phyloP scores from a whole-genome alignment of 352 stramenopile genomes.

The Phytophthora boehmeriae region DNA sequence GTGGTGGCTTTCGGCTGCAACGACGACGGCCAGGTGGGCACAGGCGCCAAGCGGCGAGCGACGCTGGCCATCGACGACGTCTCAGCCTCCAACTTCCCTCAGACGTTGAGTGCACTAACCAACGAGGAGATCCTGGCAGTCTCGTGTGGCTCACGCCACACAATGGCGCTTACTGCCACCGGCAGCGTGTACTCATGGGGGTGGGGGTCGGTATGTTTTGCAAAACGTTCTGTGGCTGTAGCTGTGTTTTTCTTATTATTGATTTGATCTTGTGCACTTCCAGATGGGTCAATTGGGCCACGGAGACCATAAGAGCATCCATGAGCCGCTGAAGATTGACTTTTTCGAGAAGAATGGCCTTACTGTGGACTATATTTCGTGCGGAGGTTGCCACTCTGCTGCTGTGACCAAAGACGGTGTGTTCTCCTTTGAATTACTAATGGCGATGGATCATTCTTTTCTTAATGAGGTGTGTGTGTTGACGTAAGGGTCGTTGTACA shows the following conservation, averaged over 20 bases:
- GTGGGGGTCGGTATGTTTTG: constrained; percentile 65
- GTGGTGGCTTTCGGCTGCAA: constrained; percentile 84
- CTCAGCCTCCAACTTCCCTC: constrained; percentile 76
- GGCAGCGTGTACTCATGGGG: constrained; percentile 79
- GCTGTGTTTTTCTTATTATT: not conserved
- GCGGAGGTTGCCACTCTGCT: constrained; percentile 80
- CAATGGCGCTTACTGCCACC: constrained; percentile 72
- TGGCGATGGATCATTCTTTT: not conserved
- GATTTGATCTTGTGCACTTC: constrained; percentile 3
- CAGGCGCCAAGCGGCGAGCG: constrained; percentile 61
- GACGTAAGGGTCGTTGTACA: constrained; percentile 64
- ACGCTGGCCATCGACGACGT: constrained; percentile 71
- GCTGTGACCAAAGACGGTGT: constrained; percentile 73
- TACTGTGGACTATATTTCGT: constrained; percentile 78
- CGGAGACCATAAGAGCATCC: constrained; percentile 77
- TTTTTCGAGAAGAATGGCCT: constrained; percentile 64
- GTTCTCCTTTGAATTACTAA: not conserved
- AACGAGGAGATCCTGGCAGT: constrained; percentile 65
- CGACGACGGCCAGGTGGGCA: constrained; percentile 82
- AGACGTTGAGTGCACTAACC: constrained; percentile 54
- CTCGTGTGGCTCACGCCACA: constrained; percentile 84
- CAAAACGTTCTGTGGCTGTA: not conserved
- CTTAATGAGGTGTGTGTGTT: not conserved
- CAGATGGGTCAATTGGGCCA: constrained; percentile 86
- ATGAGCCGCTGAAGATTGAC: constrained; percentile 55